A percentile compares a stretch with the other conserved stretches of the same genome.
Conservation (phyloP, 2,329 filamentous ascomycete species). For the Fusarium sp. region DNA sequence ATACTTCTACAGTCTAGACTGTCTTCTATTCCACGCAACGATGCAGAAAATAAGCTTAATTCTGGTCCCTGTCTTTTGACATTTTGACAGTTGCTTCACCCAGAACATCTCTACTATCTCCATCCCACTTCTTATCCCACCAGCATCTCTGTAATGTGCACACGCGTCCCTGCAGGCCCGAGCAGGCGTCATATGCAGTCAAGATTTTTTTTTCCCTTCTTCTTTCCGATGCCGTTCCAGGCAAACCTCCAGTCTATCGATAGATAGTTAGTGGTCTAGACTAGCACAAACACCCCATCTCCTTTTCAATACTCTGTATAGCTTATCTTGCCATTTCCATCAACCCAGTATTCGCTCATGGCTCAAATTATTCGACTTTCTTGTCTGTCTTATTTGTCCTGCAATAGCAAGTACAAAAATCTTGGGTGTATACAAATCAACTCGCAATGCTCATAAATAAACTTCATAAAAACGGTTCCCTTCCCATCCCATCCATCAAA, state of each 20-base stretch:
- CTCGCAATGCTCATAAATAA: conserved; percentile 41
- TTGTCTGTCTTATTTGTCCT: conserved; percentile 9
- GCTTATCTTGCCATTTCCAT: neutral
- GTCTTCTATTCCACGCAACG: neutral
- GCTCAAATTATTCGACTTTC: conserved; percentile 19
- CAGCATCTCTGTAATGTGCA: neutral
- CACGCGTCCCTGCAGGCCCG: conserved; percentile 9
- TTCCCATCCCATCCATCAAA: conserved; percentile 32
- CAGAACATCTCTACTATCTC: neutral
- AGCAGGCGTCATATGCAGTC: neutral
- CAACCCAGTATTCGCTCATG: neutral
- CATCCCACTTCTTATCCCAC: conserved; percentile 32
- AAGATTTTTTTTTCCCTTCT: neutral
- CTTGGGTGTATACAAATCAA: conserved; percentile 15
- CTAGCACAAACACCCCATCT: neutral
- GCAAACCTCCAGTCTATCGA: neutral
- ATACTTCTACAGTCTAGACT: conserved; percentile 6
- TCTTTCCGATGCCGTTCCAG: neutral
- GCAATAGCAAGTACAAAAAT: conserved; percentile 5
- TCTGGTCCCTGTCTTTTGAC: neutral
- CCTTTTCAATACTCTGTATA: neutral
- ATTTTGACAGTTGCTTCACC: too few species aligned
- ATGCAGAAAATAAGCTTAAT: conserved; percentile 18
- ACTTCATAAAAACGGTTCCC: conserved; percentile 27
- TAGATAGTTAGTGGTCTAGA: too few species aligned